A percentile compares a stretch with the other conserved stretches of the same genome.
These are phyloP conservation scores for Claviceps quebecensis DNA, from an alignment of 2,329 filamentous ascomycete genomes.

Conservation along the genomic window DNA sequence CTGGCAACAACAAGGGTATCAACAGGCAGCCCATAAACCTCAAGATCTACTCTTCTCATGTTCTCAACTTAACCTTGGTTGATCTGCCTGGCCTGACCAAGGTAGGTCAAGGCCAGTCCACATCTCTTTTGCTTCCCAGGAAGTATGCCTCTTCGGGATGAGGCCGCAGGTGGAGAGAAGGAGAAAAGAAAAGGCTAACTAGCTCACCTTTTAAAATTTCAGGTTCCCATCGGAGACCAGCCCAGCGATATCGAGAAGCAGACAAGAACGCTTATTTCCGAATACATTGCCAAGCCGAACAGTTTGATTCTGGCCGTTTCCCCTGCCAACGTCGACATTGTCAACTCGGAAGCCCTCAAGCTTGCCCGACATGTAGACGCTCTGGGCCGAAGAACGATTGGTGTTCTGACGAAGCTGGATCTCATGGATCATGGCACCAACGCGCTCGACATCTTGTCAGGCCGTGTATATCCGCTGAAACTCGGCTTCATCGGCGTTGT, in stretches of 20 bases:
- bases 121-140: background rate
- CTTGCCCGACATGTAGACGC: conserved; percentile 94
- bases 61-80: conserved; percentile 89
- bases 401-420: conserved; percentile 92
- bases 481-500: conserved; percentile 96
- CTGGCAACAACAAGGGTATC: conserved; percentile 94
- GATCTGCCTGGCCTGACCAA: conserved; percentile 94
- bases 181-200: background rate
- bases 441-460: conserved; percentile 92
- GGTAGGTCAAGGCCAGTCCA: conserved; percentile 31
- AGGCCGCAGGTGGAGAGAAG: background rate
- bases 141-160: conserved; percentile 5
- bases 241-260: conserved; percentile 98
- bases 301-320: conserved; percentile 95
- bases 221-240: conserved; percentile 95
- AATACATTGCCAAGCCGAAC: conserved; percentile 98
- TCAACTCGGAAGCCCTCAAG: conserved; percentile 95
- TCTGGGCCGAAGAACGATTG: conserved; percentile 85
- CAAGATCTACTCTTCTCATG: conserved; percentile 95
- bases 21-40: conserved; percentile 95
- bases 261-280: conserved; percentile 86
- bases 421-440: conserved; percentile 99
- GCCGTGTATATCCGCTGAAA: conserved; percentile 90
- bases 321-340: conserved; percentile 92
- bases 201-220: background rate